These are phyloP conservation scores for Euphorbia pulcherrima DNA, from an alignment of 345 rosid genomes.

Conservation along the genomic window DNA sequence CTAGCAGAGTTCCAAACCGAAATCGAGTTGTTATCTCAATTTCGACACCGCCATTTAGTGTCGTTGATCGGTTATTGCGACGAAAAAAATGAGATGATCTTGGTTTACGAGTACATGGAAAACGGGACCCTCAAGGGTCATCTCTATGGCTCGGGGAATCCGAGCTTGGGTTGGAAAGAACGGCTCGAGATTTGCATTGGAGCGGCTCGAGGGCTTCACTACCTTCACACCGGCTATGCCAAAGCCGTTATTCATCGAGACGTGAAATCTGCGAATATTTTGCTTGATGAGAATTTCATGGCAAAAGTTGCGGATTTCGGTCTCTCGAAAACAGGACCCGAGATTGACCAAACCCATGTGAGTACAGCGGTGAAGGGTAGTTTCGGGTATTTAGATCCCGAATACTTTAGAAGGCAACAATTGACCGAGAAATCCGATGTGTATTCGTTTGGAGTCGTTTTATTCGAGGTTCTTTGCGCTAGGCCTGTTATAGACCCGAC, in stretches of 20 bases:
- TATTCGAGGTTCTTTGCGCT: conserved; percentile 91
- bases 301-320: conserved; percentile 52
- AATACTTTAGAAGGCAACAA: conserved; percentile 85
- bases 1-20: conserved; percentile 35
- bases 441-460: conserved; percentile 87
- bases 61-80: conserved; percentile 34
- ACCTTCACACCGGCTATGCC: conserved; percentile 29
- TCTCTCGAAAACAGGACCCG: conserved; percentile 85
- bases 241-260: conserved; percentile 32
- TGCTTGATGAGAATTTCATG: conserved; percentile 27
- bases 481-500: conserved; percentile 89
- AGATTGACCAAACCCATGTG: conserved; percentile 91
- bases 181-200: conserved; percentile 34
- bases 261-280: conserved; percentile 32
- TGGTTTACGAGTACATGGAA: conserved; percentile 38
- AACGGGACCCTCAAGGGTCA: conserved; percentile 34
- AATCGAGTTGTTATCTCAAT: conserved; percentile 35
- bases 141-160: conserved; percentile 26
- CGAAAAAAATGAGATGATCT: conserved; percentile 35
- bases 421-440: conserved; percentile 86
- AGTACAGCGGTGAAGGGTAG: conserved; percentile 96
- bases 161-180: conserved; percentile 27
- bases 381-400: conserved; percentile 88
- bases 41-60: conserved; percentile 36
- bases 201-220: conserved; percentile 29